These are phyloP conservation scores for Cytospora schulzeri DNA, from an alignment of 2,329 filamentous ascomycete species.

Conservation along the genomic window DNA sequence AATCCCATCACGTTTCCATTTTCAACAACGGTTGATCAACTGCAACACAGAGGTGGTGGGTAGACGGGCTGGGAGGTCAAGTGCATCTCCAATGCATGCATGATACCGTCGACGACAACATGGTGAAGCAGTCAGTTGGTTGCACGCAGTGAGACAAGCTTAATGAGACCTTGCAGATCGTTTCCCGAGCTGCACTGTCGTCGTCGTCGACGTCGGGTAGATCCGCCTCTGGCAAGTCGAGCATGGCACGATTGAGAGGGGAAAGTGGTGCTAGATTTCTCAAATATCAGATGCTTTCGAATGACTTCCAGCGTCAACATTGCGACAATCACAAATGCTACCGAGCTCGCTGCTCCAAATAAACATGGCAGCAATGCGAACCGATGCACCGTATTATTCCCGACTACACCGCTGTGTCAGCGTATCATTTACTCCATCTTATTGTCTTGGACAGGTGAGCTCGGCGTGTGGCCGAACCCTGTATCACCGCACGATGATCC, in stretches of 20 bases:
- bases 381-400: neutral
- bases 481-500: neutral
- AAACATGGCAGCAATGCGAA: neutral
- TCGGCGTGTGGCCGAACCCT: conserved; percentile 24
- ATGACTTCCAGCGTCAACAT: conserved; percentile 9
- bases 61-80: neutral
- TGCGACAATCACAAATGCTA: neutral
- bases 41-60: neutral
- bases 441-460: conserved; percentile 3
- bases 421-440: conserved; percentile 5
- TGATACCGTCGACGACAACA: neutral
- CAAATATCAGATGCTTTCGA: conserved; percentile 23
- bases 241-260: conserved; percentile 26
- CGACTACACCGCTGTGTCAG: conserved; percentile 9
- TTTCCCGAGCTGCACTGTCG: conserved; percentile 3
- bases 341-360: neutral
- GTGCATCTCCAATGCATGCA: neutral
- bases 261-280: conserved; percentile 23
- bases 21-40: too few relatives aligned
- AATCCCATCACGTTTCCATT: too few relatives aligned
- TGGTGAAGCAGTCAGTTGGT: neutral
- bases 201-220: conserved; percentile 22
- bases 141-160: conserved; percentile 7
- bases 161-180: conserved; percentile 13
- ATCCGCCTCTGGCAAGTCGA: conserved; percentile 20